Evolutionary conservation across 352 stramenopile species (phyloP).

Genomic region (Salisapilia sapeloensis): DNA sequence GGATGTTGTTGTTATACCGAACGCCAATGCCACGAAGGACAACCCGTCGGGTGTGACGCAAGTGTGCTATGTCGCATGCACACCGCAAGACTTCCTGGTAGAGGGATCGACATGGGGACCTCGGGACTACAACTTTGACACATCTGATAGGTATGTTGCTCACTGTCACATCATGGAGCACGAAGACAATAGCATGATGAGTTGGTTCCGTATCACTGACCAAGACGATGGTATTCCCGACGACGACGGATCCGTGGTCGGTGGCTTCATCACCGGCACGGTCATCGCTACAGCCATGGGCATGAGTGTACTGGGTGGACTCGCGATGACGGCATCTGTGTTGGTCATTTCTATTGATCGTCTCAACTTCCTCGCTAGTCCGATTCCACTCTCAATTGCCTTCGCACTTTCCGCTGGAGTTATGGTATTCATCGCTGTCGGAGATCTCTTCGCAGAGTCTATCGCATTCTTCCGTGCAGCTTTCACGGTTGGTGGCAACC

Average conservation of each 20-base stretch:
- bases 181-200: slow-evolving; percentile 64
- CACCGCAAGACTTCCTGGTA: slow-evolving; percentile 43
- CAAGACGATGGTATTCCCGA: slow-evolving; percentile 21
- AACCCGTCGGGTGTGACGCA: slow-evolving; percentile 26
- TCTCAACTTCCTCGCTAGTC: slow-evolving; percentile 44
- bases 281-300: slow-evolving; percentile 48
- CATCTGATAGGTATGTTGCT: slow-evolving; percentile 45
- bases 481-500: slow-evolving; percentile 26
- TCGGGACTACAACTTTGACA: slow-evolving; percentile 52
- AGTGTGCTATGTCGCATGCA: slow-evolving; percentile 62
- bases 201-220: slow-evolving; percentile 39
- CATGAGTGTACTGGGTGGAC: slow-evolving; percentile 47
- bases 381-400: slow-evolving; percentile 34
- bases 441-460: slow-evolving; percentile 37
- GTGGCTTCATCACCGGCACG: slow-evolving; percentile 13
- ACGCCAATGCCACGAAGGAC: slow-evolving; percentile 15
- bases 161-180: slow-evolving; percentile 70
- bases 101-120: slow-evolving; percentile 24
- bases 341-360: slow-evolving; percentile 45
- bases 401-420: slow-evolving; percentile 53
- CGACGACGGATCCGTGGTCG: slow-evolving; percentile 16
- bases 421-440: slow-evolving; percentile 62
- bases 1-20: slow-evolving; percentile 57
- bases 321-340: slow-evolving; percentile 49
- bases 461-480: slow-evolving; percentile 34